Percentiles rank a stretch among this genome's conserved stretches.
Conservation (phyloP, 768 basidiomycete genomes). For the Tephrocybe sp. region DNA sequence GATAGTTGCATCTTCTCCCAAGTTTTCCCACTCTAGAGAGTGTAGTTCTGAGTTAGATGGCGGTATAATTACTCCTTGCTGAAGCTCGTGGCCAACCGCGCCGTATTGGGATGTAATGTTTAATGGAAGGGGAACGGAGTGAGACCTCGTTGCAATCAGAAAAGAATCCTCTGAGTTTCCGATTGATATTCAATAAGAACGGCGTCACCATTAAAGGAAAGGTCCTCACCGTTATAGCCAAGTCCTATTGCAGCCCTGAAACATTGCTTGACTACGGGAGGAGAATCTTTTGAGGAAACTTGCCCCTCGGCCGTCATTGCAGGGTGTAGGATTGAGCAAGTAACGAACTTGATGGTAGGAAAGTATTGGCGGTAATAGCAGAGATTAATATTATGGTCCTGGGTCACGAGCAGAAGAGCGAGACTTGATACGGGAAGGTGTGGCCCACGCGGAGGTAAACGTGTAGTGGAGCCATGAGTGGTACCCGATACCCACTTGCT, state of each 20-base stretch:
- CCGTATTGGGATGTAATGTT: conserved; percentile 27
- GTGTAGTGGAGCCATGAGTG: conserved; percentile 41
- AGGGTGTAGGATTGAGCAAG: conserved; percentile 45
- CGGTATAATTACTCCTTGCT: conserved; percentile 29
- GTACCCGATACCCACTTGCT: conserved; percentile 52
- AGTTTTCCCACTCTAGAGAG: conserved; percentile 46
- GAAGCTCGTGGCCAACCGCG: conserved; percentile 42
- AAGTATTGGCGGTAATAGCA: conserved; percentile 50
- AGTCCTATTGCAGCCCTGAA: conserved; percentile 57
- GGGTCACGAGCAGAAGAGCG: conserved; percentile 63
- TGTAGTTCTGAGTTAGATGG: conserved; percentile 23
- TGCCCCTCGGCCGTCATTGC: conserved; percentile 33
- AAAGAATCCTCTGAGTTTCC: conserved; percentile 47
- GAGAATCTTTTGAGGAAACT: conserved; percentile 29
- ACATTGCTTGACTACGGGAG: conserved; percentile 43
- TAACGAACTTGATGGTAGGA: conserved; percentile 43
- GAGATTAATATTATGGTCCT: conserved; percentile 54
- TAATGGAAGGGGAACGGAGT: conserved; percentile 38
- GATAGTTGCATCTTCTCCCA: conserved; percentile 59
- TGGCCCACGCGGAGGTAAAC: conserved; percentile 62
- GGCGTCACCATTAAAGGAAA: no score
- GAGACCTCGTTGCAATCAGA: conserved; percentile 61
- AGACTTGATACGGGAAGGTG: conserved; percentile 47
- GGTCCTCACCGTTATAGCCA: conserved; percentile 52
- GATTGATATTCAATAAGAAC: background rate